These are phyloP conservation scores for Cryptosporidium parvum DNA, from an alignment of 169 alveolate species.

Conservation along the genomic window DNA sequence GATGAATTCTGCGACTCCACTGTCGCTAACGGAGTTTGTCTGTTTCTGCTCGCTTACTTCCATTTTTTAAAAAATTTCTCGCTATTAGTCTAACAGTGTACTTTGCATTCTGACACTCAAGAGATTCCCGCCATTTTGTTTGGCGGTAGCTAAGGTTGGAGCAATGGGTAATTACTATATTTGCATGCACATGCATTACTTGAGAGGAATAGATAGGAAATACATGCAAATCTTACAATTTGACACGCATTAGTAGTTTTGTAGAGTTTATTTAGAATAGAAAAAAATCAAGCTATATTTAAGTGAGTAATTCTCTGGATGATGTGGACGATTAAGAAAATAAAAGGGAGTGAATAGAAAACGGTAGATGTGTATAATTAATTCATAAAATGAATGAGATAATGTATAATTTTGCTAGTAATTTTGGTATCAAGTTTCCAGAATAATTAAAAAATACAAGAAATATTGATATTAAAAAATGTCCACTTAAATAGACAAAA, in stretches of 20 bases:
- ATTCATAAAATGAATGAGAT: neutral
- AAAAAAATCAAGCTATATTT: neutral
- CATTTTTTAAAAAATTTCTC: neutral
- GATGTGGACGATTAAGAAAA: neutral
- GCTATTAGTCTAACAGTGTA: neutral
- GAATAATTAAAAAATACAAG: neutral
- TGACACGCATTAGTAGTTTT: neutral
- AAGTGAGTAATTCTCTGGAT: neutral
- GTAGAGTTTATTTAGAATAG: neutral
- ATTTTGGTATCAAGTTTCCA: neutral
- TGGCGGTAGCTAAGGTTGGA: neutral
- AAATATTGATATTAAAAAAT: neutral
- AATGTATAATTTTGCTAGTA: neutral
- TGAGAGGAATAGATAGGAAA: neutral
- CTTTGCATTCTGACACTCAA: neutral
- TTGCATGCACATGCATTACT: neutral
- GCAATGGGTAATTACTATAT: neutral
- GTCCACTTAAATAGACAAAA: conserved; percentile 75
- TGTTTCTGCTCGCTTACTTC: neutral
- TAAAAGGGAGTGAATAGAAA: neutral
- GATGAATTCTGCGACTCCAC: conserved; percentile 28
- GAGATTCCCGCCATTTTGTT: neutral
- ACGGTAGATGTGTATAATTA: neutral
- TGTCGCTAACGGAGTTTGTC: neutral
- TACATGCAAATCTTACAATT: neutral